Percentiles rank a stretch among this genome's conserved stretches.
Conservation (phyloP, 1,284 basidiomycete genomes). For the Hemileia vastatrix region DNA sequence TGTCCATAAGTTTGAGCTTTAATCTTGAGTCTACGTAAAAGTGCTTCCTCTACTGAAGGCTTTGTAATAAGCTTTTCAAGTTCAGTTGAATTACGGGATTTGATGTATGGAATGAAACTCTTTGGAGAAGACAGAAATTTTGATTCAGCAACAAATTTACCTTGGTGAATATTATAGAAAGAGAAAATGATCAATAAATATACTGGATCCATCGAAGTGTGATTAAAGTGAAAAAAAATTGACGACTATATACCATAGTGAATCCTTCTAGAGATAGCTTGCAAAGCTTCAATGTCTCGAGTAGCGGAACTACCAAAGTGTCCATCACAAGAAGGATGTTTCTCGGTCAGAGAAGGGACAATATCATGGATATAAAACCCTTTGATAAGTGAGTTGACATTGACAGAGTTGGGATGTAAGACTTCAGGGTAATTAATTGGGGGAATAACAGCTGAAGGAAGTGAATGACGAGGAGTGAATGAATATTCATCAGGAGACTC, state of each 20-base stretch:
- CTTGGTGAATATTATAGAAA: constrained; percentile 47
- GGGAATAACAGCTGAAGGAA: constrained; percentile 73
- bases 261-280: constrained; percentile 86
- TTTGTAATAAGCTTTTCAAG: constrained; percentile 86
- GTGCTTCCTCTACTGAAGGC: constrained; percentile 79
- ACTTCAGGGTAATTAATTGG: constrained; percentile 66
- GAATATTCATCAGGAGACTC: constrained; percentile 86
- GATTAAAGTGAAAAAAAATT: neutral
- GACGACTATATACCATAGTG: constrained; percentile 70
- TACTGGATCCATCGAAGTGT: neutral
- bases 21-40: constrained; percentile 76
- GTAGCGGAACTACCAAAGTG: constrained; percentile 94
- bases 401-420: constrained; percentile 70
- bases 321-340: constrained; percentile 74
- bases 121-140: constrained; percentile 80
- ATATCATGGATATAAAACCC: constrained; percentile 76
- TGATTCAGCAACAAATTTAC: constrained; percentile 96
- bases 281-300: constrained; percentile 85
- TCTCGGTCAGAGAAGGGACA: constrained; percentile 71
- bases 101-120: constrained; percentile 84
- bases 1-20: constrained; percentile 90
- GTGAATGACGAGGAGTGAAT: constrained; percentile 62
- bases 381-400: constrained; percentile 76
- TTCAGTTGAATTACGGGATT: constrained; percentile 60
- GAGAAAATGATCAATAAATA: neutral